A percentile compares a stretch with the other conserved stretches of the same genome.
Conservation (phyloP, 441 rosid species). For the Adansonia rubrostipa region DNA sequence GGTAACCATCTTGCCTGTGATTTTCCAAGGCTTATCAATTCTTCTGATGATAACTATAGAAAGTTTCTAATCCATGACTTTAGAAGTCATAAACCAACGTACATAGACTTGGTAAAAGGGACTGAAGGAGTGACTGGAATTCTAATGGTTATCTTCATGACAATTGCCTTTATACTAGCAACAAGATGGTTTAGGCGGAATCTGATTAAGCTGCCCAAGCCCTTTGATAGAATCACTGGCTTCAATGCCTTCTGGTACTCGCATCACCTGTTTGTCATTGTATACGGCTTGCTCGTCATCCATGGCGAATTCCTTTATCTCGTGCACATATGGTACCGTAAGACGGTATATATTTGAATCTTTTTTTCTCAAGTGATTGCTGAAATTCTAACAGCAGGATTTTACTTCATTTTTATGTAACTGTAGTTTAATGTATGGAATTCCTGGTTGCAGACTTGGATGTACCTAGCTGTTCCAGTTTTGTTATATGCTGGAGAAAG, state of each 20-base stretch:
- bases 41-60: conserved; percentile 30
- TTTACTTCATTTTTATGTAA: neutral
- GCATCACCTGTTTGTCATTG: conserved; percentile 61
- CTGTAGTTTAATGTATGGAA: conserved; percentile 12
- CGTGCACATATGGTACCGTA: conserved; percentile 58
- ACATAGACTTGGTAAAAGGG: conserved; percentile 53
- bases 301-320: conserved; percentile 58
- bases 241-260: conserved; percentile 80
- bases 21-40: conserved; percentile 53
- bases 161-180: conserved; percentile 60
- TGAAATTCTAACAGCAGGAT: neutral
- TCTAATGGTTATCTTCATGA: conserved; percentile 58
- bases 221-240: conserved; percentile 69
- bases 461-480: conserved; percentile 68
- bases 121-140: conserved; percentile 62
- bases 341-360: conserved; percentile 50
- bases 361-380: conserved; percentile 1
- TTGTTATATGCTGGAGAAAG: conserved; percentile 64
- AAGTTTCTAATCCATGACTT: conserved; percentile 38
- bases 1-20: conserved; percentile 65
- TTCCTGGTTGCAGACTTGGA: conserved; percentile 56
- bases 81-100: conserved; percentile 50
- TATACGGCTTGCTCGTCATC: conserved; percentile 54
- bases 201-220: conserved; percentile 63
- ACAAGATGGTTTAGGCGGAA: conserved; percentile 59